Percentiles rank a stretch among this genome's conserved stretches.
Evolutionary conservation across 2,329 filamentous ascomycete genomes (phyloP).

Genomic region (Trichoderma sp.): DNA sequence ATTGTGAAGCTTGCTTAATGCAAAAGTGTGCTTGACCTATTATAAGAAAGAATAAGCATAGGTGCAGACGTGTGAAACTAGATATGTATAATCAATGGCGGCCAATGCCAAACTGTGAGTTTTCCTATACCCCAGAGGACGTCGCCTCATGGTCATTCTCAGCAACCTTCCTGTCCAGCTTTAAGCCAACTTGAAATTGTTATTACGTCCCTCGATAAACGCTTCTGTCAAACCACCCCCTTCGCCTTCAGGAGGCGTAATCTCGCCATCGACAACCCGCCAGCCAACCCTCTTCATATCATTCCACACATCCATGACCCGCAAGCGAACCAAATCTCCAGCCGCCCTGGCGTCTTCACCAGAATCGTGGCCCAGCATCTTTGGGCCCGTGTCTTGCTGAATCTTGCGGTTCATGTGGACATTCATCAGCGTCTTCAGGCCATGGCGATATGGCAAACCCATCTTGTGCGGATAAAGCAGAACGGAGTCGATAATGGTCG

Average conservation of each 20-base stretch:
- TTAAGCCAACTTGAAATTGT: neutral
- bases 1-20: neutral
- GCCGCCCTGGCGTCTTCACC: conserved; percentile 88
- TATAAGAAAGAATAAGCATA: neutral
- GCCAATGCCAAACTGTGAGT: neutral
- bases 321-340: conserved; percentile 77
- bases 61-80: neutral
- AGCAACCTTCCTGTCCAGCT: neutral
- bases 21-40: neutral
- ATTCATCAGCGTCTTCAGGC: conserved; percentile 74
- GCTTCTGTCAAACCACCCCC: conserved; percentile 38
- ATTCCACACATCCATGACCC: conserved; percentile 70
- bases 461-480: conserved; percentile 77
- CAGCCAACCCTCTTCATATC: conserved; percentile 68
- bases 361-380: conserved; percentile 76
- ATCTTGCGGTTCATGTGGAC: conserved; percentile 73
- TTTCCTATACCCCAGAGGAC: neutral
- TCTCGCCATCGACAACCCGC: conserved; percentile 54
- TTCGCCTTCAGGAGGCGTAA: conserved; percentile 42
- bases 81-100: neutral
- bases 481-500: conserved; percentile 80
- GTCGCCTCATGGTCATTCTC: neutral
- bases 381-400: conserved; percentile 63
- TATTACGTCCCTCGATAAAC: conserved; percentile 38
- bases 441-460: conserved; percentile 75